Conservation (phyloP, 2,329 filamentous ascomycete genomes). For the Parastagonospora avenae region DNA sequence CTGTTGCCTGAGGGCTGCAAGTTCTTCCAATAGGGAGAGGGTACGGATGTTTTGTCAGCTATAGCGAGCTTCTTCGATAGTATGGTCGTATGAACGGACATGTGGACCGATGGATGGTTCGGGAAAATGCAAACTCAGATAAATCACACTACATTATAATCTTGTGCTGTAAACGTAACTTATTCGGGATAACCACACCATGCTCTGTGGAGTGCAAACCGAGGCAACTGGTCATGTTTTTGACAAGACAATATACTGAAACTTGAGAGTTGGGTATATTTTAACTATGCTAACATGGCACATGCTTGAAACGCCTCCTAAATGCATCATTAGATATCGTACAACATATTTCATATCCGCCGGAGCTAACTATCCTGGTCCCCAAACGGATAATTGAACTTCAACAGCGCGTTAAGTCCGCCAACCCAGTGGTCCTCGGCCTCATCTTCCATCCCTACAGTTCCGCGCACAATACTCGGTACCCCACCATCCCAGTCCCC, state of each 20-base stretch:
- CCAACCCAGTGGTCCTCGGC: constrained; percentile 95
- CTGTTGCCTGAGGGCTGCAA: background rate
- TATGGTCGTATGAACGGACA: background rate
- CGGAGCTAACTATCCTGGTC: constrained; percentile 44
- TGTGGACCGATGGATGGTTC: background rate
- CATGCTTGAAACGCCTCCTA: too few species aligned
- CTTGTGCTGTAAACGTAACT: background rate
- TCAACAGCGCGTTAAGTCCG: constrained; percentile 87
- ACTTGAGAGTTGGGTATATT: too few species aligned
- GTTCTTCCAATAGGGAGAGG: background rate
- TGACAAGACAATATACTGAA: too few species aligned
- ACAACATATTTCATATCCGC: background rate
- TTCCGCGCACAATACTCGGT: constrained; percentile 81
- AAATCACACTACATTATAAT: background rate
- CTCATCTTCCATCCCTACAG: constrained; percentile 46
- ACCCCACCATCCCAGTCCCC: constrained; percentile 76
- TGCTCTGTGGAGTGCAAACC: too few species aligned
- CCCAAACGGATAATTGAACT: constrained; percentile 98
- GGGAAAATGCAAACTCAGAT: background rate
- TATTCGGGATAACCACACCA: too few species aligned
- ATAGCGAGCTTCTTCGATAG: background rate
- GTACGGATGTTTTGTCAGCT: background rate
- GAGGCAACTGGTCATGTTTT: too few species aligned
- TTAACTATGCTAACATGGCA: too few species aligned
- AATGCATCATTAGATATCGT: background rate